Evolutionary conservation across 2,329 filamentous ascomycete species (phyloP).

Genomic region (Nectriaceae sp.): DNA sequence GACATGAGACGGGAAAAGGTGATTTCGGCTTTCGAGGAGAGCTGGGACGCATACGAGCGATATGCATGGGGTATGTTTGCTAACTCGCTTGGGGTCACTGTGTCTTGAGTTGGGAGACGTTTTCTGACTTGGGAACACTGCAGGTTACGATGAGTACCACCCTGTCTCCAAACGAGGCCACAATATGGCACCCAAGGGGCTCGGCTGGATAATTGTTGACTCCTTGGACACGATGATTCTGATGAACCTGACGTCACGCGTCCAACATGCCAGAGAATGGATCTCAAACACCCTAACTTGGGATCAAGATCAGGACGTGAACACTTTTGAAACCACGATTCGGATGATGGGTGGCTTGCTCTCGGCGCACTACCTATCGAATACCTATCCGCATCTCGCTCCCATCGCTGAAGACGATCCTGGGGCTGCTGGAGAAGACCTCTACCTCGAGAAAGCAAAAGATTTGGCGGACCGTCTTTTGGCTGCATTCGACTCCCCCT

Average conservation of each 20-base stretch:
- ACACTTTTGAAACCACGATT: conserved; percentile 97
- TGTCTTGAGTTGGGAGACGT: conserved; percentile 1
- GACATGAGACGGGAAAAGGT: conserved; percentile 75
- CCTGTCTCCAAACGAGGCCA: conserved; percentile 77
- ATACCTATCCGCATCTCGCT: conserved; percentile 76
- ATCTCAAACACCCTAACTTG: conserved; percentile 79
- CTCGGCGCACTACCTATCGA: conserved; percentile 94
- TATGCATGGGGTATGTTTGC: conserved; percentile 83
- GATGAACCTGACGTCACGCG: conserved; percentile 90
- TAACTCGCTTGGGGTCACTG: background rate
- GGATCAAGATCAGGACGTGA: conserved; percentile 92
- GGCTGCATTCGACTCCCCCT: conserved; percentile 82
- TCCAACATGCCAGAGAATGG: conserved; percentile 87
- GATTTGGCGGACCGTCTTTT: conserved; percentile 88
- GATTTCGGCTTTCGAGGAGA: conserved; percentile 85
- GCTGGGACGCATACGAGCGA: conserved; percentile 90
- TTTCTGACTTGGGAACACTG: conserved; percentile 28
- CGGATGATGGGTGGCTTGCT: conserved; percentile 93
- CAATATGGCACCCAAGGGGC: conserved; percentile 84
- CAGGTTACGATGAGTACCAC: conserved; percentile 83
- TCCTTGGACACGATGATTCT: conserved; percentile 95
- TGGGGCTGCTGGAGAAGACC: conserved; percentile 76
- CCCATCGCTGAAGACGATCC: conserved; percentile 71
- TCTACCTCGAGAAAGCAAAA: conserved; percentile 94
- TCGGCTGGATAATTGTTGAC: conserved; percentile 99